A percentile compares a stretch with the other conserved stretches of the same genome.
phyloP scores from a whole-genome alignment of 257 asterid species.

The Paraleonurus japonicus region DNA sequence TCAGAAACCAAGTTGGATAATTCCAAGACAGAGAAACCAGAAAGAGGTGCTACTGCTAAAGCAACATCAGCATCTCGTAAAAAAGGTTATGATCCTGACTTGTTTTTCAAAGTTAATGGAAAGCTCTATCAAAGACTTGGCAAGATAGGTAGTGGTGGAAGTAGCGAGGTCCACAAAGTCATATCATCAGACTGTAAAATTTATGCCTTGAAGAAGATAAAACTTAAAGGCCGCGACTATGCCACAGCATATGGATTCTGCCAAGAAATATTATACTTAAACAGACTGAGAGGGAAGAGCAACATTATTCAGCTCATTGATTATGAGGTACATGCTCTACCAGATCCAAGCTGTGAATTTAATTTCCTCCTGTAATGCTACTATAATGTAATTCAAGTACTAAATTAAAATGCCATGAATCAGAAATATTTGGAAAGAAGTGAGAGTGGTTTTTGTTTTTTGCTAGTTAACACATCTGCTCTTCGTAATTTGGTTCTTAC shows the following conservation, averaged over 20 bases:
- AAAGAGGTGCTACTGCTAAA: slow-evolving; percentile 57
- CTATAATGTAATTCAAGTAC: not conserved
- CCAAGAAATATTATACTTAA: slow-evolving; percentile 87
- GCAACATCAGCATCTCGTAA: slow-evolving; percentile 70
- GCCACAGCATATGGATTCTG: slow-evolving; percentile 97
- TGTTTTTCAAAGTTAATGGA: slow-evolving; percentile 91
- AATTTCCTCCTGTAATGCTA: not conserved
- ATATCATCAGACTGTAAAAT: slow-evolving; percentile 90
- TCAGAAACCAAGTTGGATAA: slow-evolving; percentile 48
- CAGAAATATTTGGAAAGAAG: not conserved
- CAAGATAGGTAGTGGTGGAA: slow-evolving; percentile 98
- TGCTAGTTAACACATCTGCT: not conserved
- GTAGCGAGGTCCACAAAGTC: slow-evolving; percentile 99
- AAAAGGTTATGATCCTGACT: slow-evolving; percentile 78
- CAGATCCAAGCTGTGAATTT: slow-evolving; percentile 21
- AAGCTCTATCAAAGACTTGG: slow-evolving; percentile 97
- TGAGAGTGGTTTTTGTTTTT: not conserved
- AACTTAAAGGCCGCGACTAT: slow-evolving; percentile 96
- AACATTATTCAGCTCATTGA: slow-evolving; percentile 92
- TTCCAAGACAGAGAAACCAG: slow-evolving; percentile 57
- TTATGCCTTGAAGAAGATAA: slow-evolving; percentile 89
- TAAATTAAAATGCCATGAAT: not conserved
- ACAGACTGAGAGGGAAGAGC: slow-evolving; percentile 74
- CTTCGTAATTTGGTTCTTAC: not conserved
- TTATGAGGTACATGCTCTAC: slow-evolving; percentile 65